Conservation (phyloP, 2,329 filamentous ascomycete genomes). For the Cordyceps farinosa region DNA sequence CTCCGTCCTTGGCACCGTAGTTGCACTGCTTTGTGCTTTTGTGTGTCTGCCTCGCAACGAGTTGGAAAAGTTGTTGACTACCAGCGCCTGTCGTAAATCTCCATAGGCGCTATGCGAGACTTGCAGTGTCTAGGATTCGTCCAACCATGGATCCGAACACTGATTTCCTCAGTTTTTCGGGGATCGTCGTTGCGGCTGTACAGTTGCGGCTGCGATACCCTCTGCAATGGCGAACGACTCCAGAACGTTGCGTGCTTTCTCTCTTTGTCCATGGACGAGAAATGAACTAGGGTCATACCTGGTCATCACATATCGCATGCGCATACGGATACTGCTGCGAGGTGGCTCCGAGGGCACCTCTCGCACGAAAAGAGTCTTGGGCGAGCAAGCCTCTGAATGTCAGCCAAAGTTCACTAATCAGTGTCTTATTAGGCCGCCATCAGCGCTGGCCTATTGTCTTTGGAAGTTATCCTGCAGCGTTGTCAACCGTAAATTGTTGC, state of each 20-base stretch:
- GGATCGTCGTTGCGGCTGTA: slow-evolving; percentile 1
- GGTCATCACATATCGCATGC: background rate
- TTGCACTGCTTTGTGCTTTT: too few species aligned
- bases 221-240: background rate
- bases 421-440: background rate
- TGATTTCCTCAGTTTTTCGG: slow-evolving; percentile 7
- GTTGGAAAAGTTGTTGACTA: background rate
- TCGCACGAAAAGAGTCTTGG: background rate
- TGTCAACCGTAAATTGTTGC: background rate
- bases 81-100: slow-evolving; percentile 3
- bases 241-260: background rate
- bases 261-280: background rate
- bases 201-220: background rate
- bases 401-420: slow-evolving; percentile 5
- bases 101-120: background rate
- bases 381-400: background rate
- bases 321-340: background rate
- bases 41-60: background rate
- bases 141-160: background rate
- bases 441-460: background rate
- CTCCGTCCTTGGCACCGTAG: background rate
- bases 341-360: background rate
- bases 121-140: background rate
- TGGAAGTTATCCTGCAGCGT: background rate
- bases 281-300: background rate